A percentile compares a stretch with the other conserved stretches of the same genome.
These are phyloP conservation scores for Schoenoplectus tabernaemontani DNA, from an alignment of 202 grass and related monocot genomes.

Conservation along the genomic window DNA sequence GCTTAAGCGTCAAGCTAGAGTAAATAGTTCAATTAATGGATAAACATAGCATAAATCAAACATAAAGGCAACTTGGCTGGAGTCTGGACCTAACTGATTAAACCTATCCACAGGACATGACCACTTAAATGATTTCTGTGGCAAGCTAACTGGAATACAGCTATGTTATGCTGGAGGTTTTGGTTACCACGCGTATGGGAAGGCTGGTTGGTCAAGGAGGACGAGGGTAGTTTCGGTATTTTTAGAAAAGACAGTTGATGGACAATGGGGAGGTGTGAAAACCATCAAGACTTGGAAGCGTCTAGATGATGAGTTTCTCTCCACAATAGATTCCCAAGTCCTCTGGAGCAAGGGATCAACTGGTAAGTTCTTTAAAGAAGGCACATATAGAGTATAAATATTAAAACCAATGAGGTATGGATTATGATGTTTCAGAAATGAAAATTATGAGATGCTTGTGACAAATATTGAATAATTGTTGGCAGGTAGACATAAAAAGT, in stretches of 20 bases:
- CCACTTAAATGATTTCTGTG: constrained; percentile 84
- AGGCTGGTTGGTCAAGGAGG: constrained; percentile 88
- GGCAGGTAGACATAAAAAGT: constrained; percentile 41
- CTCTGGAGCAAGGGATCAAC: constrained; percentile 53
- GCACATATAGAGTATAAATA: no score
- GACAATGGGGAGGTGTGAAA: constrained; percentile 67
- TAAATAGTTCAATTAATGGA: not conserved
- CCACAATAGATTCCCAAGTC: constrained; percentile 59
- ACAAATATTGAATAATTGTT: constrained; percentile 25
- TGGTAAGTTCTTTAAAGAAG: no score
- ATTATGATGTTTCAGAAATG: not conserved
- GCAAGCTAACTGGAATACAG: constrained; percentile 60
- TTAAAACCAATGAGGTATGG: no score
- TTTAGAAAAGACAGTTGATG: constrained; percentile 46
- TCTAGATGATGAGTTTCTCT: constrained; percentile 65
- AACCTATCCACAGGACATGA: constrained; percentile 46
- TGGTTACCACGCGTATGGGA: constrained; percentile 90
- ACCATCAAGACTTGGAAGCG: constrained; percentile 98
- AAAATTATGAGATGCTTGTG: not conserved
- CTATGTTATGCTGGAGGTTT: constrained; percentile 89
- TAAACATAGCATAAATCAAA: not conserved
- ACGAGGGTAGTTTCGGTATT: constrained; percentile 71
- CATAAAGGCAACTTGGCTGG: not conserved
- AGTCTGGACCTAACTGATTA: not conserved
- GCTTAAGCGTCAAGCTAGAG: not conserved